phyloP scores from a whole-genome alignment of 345 rosid species.

The Eucalyptus albens region DNA sequence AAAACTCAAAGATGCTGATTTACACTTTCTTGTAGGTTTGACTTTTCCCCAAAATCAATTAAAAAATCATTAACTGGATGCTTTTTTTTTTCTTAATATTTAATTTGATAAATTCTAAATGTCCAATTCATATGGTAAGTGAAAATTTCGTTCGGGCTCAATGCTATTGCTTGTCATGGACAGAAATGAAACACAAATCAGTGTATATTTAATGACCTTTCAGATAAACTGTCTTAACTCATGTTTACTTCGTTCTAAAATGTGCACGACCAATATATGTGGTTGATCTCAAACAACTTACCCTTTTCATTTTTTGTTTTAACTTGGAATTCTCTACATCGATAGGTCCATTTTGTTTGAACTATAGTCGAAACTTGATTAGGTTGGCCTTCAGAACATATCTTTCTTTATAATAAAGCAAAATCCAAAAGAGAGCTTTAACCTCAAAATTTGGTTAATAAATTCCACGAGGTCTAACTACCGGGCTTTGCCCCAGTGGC shows the following conservation, averaged over 20 bases:
- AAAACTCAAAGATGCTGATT: not conserved
- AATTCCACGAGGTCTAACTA: not conserved
- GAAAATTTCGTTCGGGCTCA: not conserved
- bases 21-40: not conserved
- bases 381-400: not conserved
- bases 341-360: not conserved
- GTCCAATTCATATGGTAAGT: not conserved
- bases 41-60: not conserved
- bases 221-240: not conserved
- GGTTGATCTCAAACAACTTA: not conserved
- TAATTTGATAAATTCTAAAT: not conserved
- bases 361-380: not conserved
- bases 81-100: not conserved
- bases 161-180: not conserved
- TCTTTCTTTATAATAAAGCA: not conserved
- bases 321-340: not conserved
- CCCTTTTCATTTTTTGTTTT: not conserved
- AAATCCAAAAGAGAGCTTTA: not conserved
- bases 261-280: not conserved
- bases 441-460: not conserved
- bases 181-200: not conserved
- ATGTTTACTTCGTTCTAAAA: not conserved
- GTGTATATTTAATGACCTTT: not conserved
- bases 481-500: fast-evolving
- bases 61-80: not conserved